phyloP scores from a whole-genome alignment of 306 rosid genomes.

The Citrullus amarus region DNA sequence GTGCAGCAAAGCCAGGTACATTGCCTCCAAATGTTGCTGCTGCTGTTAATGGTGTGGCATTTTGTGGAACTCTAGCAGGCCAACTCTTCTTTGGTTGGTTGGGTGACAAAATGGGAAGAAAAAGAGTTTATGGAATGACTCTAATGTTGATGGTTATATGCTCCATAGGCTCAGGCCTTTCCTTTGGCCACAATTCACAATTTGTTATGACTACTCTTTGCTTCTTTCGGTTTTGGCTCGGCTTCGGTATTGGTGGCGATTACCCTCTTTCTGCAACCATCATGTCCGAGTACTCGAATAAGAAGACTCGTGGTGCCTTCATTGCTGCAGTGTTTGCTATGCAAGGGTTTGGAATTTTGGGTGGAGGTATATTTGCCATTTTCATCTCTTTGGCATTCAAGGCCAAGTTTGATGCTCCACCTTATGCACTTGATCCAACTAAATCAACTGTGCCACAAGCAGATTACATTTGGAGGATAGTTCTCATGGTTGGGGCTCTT shows the following conservation, averaged over 20 bases:
- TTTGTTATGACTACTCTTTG: constrained; percentile 26
- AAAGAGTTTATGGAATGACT: constrained; percentile 62
- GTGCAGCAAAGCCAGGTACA: constrained; percentile 37
- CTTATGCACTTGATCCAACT: constrained; percentile 28
- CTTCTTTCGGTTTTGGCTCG: constrained; percentile 75
- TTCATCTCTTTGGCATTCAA: constrained; percentile 23
- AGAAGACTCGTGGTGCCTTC: constrained; percentile 73
- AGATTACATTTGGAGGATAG: constrained; percentile 56
- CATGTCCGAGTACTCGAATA: constrained; percentile 70
- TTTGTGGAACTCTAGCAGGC: constrained; percentile 58
- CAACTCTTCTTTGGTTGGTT: constrained; percentile 88
- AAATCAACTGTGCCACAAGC: constrained; percentile 55
- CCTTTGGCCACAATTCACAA: constrained; percentile 38
- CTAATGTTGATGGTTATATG: constrained; percentile 53
- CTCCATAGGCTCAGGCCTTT: constrained; percentile 40
- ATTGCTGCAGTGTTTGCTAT: constrained; percentile 76
- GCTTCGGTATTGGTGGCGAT: constrained; percentile 77
- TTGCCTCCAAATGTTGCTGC: constrained; percentile 64
- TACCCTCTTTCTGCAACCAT: constrained; percentile 73
- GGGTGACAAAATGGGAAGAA: constrained; percentile 65
- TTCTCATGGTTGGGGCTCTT: constrained; percentile 59
- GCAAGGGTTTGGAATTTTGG: constrained; percentile 78
- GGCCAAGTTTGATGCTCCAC: constrained; percentile 17
- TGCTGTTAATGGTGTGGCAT: constrained; percentile 64
- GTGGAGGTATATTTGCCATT: constrained; percentile 54